Evolutionary conservation across 2,329 filamentous ascomycete species (phyloP).

Genomic region (Emericellopsis atlantica): DNA sequence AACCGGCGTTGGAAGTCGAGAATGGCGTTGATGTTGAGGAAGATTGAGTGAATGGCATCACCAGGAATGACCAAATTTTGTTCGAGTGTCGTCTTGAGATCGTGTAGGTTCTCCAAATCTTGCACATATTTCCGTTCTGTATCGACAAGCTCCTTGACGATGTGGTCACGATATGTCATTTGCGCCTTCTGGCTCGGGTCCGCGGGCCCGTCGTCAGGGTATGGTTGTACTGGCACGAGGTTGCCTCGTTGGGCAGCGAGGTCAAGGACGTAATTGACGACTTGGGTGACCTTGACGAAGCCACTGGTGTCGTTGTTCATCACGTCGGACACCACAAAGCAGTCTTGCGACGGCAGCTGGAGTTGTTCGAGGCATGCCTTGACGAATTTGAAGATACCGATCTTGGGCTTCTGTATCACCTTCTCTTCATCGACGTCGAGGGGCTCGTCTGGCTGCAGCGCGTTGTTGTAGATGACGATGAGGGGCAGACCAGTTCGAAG

Average conservation of each 20-base stretch:
- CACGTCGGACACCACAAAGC: constrained; percentile 84
- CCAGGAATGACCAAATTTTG: constrained; percentile 80
- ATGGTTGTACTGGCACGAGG: constrained; percentile 48
- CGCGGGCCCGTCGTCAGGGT: constrained; percentile 39
- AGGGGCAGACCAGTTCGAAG: constrained; percentile 75
- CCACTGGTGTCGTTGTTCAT: constrained; percentile 92
- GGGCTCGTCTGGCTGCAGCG: constrained; percentile 56
- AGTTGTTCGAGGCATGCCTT: constrained; percentile 79
- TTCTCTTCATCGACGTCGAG: constrained; percentile 64
- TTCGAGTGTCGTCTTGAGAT: constrained; percentile 81
- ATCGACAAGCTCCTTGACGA: constrained; percentile 82
- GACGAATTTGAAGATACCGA: constrained; percentile 84
- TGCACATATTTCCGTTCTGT: constrained; percentile 97
- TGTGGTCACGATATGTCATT: constrained; percentile 69
- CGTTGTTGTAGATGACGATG: constrained; percentile 86
- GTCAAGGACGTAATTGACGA: constrained; percentile 87
- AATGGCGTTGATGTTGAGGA: constrained; percentile 89
- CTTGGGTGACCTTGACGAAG: constrained; percentile 91
- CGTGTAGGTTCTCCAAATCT: constrained; percentile 86
- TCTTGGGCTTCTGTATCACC: constrained; percentile 49
- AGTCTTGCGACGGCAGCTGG: constrained; percentile 65
- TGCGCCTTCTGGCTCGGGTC: constrained; percentile 42
- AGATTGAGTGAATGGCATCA: constrained; percentile 86
- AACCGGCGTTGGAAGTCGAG: constrained; percentile 93
- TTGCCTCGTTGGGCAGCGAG: constrained; percentile 68